Conservation (phyloP, 176 grass and related monocot species). For the Thalia dealbata region DNA sequence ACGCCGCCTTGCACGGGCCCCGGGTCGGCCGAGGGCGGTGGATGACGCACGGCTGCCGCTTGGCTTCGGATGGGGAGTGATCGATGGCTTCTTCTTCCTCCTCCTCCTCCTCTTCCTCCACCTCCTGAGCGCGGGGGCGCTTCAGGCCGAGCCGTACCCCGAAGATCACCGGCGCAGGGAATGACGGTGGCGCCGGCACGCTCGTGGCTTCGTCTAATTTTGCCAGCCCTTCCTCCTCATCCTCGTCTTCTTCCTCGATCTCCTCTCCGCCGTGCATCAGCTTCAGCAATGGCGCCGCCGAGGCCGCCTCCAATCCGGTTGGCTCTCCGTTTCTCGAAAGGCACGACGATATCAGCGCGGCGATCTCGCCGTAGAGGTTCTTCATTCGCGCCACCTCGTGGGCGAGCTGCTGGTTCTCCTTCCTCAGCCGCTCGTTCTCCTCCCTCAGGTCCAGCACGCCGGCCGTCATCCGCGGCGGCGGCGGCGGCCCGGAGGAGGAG, state of each 20-base stretch:
- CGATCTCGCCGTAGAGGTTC: conserved; percentile 1
- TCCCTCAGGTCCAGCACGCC: background rate
- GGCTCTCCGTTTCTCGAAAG: background rate
- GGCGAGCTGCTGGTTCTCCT: conserved; percentile 7
- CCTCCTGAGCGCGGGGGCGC: background rate
- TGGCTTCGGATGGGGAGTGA: background rate
- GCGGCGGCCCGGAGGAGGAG: background rate
- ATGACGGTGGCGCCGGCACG: background rate
- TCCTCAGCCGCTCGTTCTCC: conserved; percentile 12
- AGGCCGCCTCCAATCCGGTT: background rate
- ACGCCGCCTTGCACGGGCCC: background rate
- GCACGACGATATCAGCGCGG: background rate
- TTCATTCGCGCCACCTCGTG: conserved; percentile 14
- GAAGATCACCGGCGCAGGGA: background rate
- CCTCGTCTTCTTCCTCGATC: too few relatives aligned
- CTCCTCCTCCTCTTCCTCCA: background rate
- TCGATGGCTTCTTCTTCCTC: background rate
- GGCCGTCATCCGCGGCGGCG: background rate
- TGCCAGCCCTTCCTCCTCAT: background rate
- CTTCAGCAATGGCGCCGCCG: background rate
- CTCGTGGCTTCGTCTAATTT: background rate
- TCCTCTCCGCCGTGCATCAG: background rate
- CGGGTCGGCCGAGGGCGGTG: background rate
- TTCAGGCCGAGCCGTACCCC: conserved; percentile 6
- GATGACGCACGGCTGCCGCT: background rate